These are phyloP conservation scores for Penicillium brevicompactum DNA, from an alignment of 2,329 filamentous ascomycete species.

Conservation along the genomic window DNA sequence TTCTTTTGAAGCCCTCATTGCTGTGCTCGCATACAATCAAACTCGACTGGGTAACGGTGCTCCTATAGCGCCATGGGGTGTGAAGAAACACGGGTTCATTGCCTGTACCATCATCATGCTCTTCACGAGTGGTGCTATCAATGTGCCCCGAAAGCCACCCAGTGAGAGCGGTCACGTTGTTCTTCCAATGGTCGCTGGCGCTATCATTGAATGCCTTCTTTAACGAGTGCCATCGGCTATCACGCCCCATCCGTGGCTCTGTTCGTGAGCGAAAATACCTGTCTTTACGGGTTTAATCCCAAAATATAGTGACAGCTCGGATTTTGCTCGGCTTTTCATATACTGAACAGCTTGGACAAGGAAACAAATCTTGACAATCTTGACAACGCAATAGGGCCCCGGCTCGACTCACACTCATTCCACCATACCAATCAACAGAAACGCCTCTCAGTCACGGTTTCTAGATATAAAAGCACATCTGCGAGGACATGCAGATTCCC, in stretches of 20 bases:
- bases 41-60: background rate
- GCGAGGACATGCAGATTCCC: too few relatives aligned
- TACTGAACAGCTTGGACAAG: too few relatives aligned
- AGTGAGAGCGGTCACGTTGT: slow-evolving; percentile 30
- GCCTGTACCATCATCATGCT: slow-evolving; percentile 26
- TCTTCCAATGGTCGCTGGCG: slow-evolving; percentile 28
- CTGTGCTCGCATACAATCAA: background rate
- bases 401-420: too few relatives aligned
- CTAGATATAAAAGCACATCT: too few relatives aligned
- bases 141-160: slow-evolving; percentile 26
- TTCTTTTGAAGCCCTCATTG: background rate
- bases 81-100: slow-evolving; percentile 31
- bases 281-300: slow-evolving; percentile 39
- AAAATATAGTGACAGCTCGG: slow-evolving; percentile 25
- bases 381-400: too few relatives aligned
- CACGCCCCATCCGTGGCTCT: slow-evolving; percentile 40
- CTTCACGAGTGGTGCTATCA: slow-evolving; percentile 26
- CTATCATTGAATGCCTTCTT: slow-evolving; percentile 25
- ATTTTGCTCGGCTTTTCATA: slow-evolving; percentile 7
- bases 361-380: too few relatives aligned
- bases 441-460: too few relatives aligned
- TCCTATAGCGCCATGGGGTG: slow-evolving; percentile 34
- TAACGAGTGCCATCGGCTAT: slow-evolving; percentile 30
- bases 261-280: slow-evolving; percentile 34
- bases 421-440: too few relatives aligned